Base-by-base conservation (phyloP, 2,329 filamentous ascomycete genomes). In the Verticillium isaacii region DNA sequence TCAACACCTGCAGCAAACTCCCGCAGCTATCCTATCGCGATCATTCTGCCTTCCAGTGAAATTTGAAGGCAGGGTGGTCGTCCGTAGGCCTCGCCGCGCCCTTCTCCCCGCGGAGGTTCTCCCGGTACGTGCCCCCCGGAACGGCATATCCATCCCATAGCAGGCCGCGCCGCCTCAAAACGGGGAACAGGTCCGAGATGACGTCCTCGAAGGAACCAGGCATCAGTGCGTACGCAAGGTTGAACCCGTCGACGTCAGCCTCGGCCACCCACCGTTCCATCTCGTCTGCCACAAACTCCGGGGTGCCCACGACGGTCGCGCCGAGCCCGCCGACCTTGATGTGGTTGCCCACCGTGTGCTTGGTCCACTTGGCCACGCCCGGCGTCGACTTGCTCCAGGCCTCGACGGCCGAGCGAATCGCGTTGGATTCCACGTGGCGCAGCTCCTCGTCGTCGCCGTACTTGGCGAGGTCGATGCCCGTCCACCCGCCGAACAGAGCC, bases 181-280 rank as follows among this genome's bases (percentile, higher is more conserved):
- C 89, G 0, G 89, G 87, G 0, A 91, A 66, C 2, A 91, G 71
- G 11, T 89, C 74, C 9, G 88, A 82, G 36, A 88, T 82, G 1
- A 91, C 81, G 64, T 91, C 88, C 61, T 87, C 82, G 70, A 90
- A 91, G 0, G 84, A 87, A 52, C 81, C 81, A 0, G 87, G 89
- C 62, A 78, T 74, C 0, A 77, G 63, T 0, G 72, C 73, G 41
- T 71, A 71, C 0, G 70, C 68, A n/a, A 73, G 52, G n/a, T 72
- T 72, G 45, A 72, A 89, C 0, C 86, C 87, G 68, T 89, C 87
- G 1, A 89, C 80, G 66, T 87, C 87, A 0, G 82, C 85, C 68
- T 88, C 86, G 0, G 62, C 62, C 4, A 75, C 63, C 73, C 73
- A 75, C 17, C 69, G 64, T 62, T 75, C 72, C 68, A 75, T 69